These are phyloP conservation scores for Lignosus rhinocerotis DNA, from an alignment of 1,284 basidiomycete species.

Conservation along the genomic window DNA sequence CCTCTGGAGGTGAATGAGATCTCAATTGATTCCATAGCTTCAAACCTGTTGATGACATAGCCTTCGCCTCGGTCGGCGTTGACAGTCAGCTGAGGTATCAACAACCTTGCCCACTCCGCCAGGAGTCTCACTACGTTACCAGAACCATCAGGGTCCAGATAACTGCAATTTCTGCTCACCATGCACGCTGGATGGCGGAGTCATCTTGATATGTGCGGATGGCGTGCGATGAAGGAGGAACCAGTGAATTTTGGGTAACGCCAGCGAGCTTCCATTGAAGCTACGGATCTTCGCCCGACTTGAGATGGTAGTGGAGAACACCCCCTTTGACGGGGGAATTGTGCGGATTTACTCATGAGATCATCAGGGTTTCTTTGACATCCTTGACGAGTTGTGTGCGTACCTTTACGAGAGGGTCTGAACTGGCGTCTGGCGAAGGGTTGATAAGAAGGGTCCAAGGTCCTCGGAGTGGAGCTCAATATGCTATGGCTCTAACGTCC, in stretches of 20 bases:
- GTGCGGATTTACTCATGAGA: neutral
- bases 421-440: constrained; percentile 3
- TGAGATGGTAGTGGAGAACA: neutral
- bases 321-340: neutral
- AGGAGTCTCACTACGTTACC: neutral
- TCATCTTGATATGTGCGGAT: neutral
- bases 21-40: too few species aligned
- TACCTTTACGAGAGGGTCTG: neutral
- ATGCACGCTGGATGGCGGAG: too few species aligned
- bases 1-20: too few species aligned
- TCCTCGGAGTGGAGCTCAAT: neutral
- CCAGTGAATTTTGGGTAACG: neutral
- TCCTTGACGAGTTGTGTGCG: neutral
- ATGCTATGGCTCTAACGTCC: neutral
- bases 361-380: neutral
- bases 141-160: too few species aligned
- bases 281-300: constrained; percentile 3
- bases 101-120: neutral
- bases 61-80: too few species aligned
- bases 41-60: too few species aligned
- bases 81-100: neutral
- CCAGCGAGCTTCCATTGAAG: constrained; percentile 1
- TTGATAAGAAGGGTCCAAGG: constrained; percentile 1
- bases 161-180: too few species aligned
- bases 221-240: neutral